Evolutionary conservation across 228 moss, liverwort and hornwort species (phyloP), one percentile per base, ranked within the genome.

Genomic region (Sphagnum magellanicum): DNA sequence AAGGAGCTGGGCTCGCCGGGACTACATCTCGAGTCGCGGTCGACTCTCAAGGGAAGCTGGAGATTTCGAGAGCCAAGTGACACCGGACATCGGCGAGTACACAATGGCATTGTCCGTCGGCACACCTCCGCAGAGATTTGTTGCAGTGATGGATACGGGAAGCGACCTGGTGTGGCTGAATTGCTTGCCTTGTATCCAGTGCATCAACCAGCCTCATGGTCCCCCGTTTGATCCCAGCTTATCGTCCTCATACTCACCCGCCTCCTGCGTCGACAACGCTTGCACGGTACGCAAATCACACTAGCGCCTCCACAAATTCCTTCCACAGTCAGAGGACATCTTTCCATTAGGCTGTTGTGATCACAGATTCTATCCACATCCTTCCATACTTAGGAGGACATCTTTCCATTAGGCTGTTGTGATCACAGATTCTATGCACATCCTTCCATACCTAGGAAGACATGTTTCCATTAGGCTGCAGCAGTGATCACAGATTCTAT

Each of bases 41-140:
- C 8, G 12, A 12, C 9, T 12, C 55, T 3, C 55, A 1, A 32
- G 32, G 59, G 15, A 68, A 49, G 67, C 16, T 47, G 46, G 3
- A 8, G 51, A 48, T 59, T 12, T 76, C 52, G 57, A 61, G 14
- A 83, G 73, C 49, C 73, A 77, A 12, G 75, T 86, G 64, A 69
- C 74, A 5, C 49, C 46, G 4, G 74, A 67, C 16, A 60, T 53
- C 48, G 80, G 75, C 48, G 83, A 86, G 61, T 86, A 86, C 10
- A 69, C 82, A 51, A 80, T 86, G 83, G 71, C 73, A 49, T 55
- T 86, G 51, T 78, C 76, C 48, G 11, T 86, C 2, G 86, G 86
- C 71, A 75, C 86, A 16, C 86, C 86, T 32, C 61, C 86, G 6
- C 82, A 83, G 74, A 58, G 50, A 6, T 78, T 83, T 61, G 50